Evolutionary conservation across 805 yeast species (phyloP), one percentile per base, ranked within the genome.

Genomic region (Wickerhamomyces ciferrii): DNA sequence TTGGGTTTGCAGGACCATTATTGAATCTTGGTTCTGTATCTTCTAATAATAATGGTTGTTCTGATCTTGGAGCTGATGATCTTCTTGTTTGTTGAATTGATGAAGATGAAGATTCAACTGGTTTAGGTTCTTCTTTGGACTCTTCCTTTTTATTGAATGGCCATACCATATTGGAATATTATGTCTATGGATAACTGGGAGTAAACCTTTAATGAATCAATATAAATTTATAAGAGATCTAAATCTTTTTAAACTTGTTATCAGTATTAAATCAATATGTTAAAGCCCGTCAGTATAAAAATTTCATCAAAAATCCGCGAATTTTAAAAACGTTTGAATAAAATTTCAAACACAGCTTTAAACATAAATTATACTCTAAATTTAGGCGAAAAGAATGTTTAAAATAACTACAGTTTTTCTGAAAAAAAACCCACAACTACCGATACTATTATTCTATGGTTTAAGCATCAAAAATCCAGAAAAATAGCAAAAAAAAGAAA

Each of bases 21-120:
- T 63, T 55, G 49, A 70, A 71, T 24, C 67, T 61, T 27, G 75
- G 74, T 39, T 59, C 59, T 15, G 74, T 70, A 42, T 70, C 75
- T 50, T 67, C 69, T 41, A 71, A 47, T 4, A 71, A 54, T 19
- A 69, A 59, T 53, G 61, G 66, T 46, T 67, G 44, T 34, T 42
- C 31, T 10, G 52, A 38, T 34, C 43, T 49, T 48, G 59, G 55
- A 43, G 55, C 60, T 2, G 60, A 55, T 4, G 60, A 44, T 40
- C 62, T 49, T 20, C 31, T 49, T 29, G 53, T 51, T 19, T 41
- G 18, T 13, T 27, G 13, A 29, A 48, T 36, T 19, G 43, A 15
- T 18, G 17, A 15, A n/a, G 8, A 2, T 34, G 5, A 14, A 5
- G 27, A 19, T 5, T 41, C 27, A 3, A 7, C 13, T n/a, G 37